Evolutionary conservation across 352 stramenopile genomes (phyloP).

Genomic region (Globisporangium viniferum): DNA sequence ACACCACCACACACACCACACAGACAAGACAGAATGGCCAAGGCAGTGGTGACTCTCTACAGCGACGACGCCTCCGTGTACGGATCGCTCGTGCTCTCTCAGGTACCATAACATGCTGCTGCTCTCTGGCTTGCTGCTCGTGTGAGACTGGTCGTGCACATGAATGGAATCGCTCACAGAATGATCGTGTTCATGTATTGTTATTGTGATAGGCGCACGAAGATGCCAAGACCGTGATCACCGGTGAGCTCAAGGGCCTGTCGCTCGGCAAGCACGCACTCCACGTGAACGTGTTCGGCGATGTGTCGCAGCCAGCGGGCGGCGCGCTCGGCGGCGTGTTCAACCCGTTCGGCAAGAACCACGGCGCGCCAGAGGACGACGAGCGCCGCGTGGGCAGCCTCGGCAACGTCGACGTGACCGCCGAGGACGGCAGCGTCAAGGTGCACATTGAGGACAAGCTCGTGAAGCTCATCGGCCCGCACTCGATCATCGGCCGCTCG

Average conservation of each 20-base stretch:
- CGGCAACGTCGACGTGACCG: slow-evolving; percentile 85
- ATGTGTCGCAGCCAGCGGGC: slow-evolving; percentile 85
- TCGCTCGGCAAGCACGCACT: slow-evolving; percentile 92
- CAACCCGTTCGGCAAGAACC: slow-evolving; percentile 98
- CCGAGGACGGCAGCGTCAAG: slow-evolving; percentile 83
- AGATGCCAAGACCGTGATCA: slow-evolving; percentile 85
- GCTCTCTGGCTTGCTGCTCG: too few species aligned
- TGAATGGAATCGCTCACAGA: not conserved
- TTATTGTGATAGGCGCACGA: slow-evolving; percentile 54
- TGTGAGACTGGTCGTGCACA: not conserved
- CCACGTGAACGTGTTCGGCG: slow-evolving; percentile 94
- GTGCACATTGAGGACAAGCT: slow-evolving; percentile 95
- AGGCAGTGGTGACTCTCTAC: slow-evolving; percentile 86
- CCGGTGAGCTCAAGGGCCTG: slow-evolving; percentile 77
- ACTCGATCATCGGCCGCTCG: slow-evolving; percentile 97
- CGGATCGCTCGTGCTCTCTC: slow-evolving; percentile 75
- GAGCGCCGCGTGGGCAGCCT: slow-evolving; percentile 95
- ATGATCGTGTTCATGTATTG: not conserved
- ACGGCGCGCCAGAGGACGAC: slow-evolving; percentile 94
- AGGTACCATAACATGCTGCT: slow-evolving; percentile 28
- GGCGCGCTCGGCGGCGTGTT: slow-evolving; percentile 90
- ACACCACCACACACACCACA: not conserved
- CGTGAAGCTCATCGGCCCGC: slow-evolving; percentile 97
- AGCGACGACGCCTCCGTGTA: slow-evolving; percentile 79
- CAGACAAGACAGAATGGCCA: slow-evolving; percentile 49